phyloP scores from a whole-genome alignment of 73 alveolate genomes.

The Tetrahymena malaccensis region DNA sequence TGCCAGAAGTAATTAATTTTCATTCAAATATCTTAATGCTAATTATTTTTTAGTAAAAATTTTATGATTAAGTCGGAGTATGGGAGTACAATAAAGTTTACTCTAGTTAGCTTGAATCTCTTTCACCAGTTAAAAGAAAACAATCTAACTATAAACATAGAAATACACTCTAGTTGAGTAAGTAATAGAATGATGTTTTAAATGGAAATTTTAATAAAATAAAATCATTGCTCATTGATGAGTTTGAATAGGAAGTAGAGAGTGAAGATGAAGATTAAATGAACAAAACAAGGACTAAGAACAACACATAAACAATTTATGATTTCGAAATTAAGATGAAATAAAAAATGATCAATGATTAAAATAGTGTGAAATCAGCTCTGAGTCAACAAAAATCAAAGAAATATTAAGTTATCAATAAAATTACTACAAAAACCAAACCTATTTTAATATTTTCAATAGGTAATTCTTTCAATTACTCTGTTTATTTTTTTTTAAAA shows the following conservation, averaged over 20 bases:
- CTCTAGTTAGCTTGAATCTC: neutral
- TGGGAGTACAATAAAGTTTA: neutral
- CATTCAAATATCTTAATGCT: neutral
- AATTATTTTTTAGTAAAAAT: neutral
- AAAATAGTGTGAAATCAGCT: neutral
- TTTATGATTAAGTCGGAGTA: neutral
- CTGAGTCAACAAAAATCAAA: neutral
- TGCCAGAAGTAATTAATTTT: neutral
- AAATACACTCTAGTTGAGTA: neutral
- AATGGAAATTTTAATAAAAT: neutral
- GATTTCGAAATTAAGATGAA: neutral
- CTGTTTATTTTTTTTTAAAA: no score
- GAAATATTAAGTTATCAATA: neutral
- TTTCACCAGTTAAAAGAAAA: neutral
- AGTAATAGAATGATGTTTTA: neutral
- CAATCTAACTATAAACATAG: neutral
- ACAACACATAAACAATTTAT: neutral
- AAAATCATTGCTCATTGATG: neutral
- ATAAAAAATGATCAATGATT: neutral
- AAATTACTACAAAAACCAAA: neutral
- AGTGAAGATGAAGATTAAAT: neutral
- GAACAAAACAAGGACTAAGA: neutral
- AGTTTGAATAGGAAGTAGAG: neutral
- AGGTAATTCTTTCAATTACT: neutral
- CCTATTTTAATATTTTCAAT: neutral